Conservation (phyloP, 2,329 filamentous ascomycete genomes). For the Colletotrichum orchidophilum region DNA sequence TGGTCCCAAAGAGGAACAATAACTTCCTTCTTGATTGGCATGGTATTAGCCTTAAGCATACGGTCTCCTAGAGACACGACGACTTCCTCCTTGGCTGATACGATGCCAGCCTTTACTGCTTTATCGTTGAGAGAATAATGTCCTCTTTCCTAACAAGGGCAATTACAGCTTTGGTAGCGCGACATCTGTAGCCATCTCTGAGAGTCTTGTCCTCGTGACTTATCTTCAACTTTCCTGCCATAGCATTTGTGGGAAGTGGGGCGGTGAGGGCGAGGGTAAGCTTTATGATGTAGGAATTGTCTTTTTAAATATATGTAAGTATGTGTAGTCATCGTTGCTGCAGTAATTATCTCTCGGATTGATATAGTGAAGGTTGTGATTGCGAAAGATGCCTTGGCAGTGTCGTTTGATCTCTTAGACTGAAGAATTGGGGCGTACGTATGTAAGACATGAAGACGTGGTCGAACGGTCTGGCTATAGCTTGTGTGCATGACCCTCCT, state of each 20-base stretch:
- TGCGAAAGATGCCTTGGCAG: neutral
- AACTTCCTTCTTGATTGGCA: neutral
- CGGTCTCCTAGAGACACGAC: neutral
- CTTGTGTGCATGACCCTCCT: neutral
- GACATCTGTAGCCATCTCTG: neutral
- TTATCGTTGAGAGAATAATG: neutral
- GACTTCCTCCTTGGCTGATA: neutral
- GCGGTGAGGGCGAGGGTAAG: neutral
- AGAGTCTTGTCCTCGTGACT: neutral
- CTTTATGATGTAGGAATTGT: neutral
- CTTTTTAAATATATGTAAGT: neutral
- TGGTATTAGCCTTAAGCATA: neutral
- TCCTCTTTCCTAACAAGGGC: neutral
- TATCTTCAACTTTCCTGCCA: neutral
- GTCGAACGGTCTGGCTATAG: neutral
- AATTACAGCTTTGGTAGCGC: neutral
- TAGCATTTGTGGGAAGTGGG: neutral
- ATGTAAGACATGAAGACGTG: neutral
- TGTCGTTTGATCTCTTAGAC: neutral
- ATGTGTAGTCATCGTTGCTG: neutral
- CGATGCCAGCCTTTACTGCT: too few relatives aligned
- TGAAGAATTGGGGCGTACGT: neutral
- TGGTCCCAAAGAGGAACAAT: neutral
- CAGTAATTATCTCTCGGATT: neutral
- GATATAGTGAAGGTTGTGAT: neutral